Evolutionary conservation across 139 green algal species (phyloP).

Genomic region (Volvox reticuliferus): DNA sequence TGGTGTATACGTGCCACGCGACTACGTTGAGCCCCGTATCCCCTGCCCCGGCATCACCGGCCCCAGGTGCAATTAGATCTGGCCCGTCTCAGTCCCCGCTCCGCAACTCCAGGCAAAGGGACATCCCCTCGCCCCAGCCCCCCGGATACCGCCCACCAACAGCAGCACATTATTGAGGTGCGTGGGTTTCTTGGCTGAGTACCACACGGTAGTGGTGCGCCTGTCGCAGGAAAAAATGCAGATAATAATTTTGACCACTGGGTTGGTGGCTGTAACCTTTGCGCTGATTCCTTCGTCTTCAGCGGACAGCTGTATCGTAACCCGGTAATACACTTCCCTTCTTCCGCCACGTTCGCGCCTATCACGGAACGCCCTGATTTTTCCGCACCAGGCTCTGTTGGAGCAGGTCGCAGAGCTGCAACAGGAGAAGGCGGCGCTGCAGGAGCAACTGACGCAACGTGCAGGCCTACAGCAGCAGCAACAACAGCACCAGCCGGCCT

Average conservation of each 20-base stretch:
- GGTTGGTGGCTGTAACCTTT: not conserved
- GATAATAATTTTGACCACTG: not conserved
- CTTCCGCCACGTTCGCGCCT: too few relatives aligned
- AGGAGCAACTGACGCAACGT: not conserved
- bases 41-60: not conserved
- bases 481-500: not conserved
- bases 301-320: too few relatives aligned
- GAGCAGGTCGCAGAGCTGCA: constrained; percentile 8
- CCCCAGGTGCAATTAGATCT: constrained; percentile 34
- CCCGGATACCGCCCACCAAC: not conserved
- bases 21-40: not conserved
- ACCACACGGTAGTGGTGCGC: not conserved
- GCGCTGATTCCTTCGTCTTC: too few relatives aligned
- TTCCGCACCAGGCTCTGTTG: not conserved
- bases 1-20: too few relatives aligned
- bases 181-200: too few relatives aligned
- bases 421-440: constrained; percentile 1
- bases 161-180: constrained; percentile 10
- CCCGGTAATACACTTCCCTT: too few relatives aligned
- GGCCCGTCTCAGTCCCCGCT: constrained; percentile 1
- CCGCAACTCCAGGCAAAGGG: not conserved
- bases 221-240: too few relatives aligned
- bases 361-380: not conserved
- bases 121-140: not conserved
- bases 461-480: not conserved